Evolutionary conservation across 2,329 filamentous ascomycete species (phyloP).

Genomic region (Cercospora sp.): DNA sequence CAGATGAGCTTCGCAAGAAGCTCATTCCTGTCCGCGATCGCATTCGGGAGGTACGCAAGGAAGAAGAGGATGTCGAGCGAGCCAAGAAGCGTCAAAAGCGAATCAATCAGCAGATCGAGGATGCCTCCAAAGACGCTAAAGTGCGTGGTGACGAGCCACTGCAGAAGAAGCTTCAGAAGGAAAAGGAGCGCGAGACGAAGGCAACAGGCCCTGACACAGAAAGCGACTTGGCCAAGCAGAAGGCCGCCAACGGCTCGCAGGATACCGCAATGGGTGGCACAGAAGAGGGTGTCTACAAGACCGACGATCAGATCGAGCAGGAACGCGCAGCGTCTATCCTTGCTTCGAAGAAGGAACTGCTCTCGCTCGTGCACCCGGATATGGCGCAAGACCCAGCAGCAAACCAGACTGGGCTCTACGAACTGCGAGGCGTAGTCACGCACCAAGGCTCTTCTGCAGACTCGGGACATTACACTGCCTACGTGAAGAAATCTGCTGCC

Average conservation of each 20-base stretch:
- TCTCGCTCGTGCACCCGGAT: slow-evolving; percentile 71
- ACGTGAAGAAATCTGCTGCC: slow-evolving; percentile 89
- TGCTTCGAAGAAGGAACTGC: slow-evolving; percentile 83
- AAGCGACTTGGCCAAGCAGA: slow-evolving; percentile 52
- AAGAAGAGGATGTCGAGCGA: slow-evolving; percentile 89
- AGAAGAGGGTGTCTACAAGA: slow-evolving; percentile 80
- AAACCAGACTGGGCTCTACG: slow-evolving; percentile 93
- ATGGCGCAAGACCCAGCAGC: slow-evolving; percentile 75
- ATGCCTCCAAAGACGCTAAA: slow-evolving; percentile 42
- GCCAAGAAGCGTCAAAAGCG: slow-evolving; percentile 88
- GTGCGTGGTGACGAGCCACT: slow-evolving; percentile 63
- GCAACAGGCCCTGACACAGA: slow-evolving; percentile 39
- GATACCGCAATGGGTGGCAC: slow-evolving; percentile 74
- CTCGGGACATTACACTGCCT: slow-evolving; percentile 96
- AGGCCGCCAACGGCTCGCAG: slow-evolving; percentile 48
- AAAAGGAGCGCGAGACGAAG: slow-evolving; percentile 49
- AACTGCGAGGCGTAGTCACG: slow-evolving; percentile 89
- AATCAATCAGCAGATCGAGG: slow-evolving; percentile 57
- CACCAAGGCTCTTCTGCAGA: slow-evolving; percentile 96
- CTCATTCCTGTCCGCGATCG: slow-evolving; percentile 93
- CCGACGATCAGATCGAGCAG: slow-evolving; percentile 86
- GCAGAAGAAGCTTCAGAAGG: slow-evolving; percentile 83
- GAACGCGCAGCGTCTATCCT: slow-evolving; percentile 76
- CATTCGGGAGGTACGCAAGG: slow-evolving; percentile 91
- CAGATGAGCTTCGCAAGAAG: slow-evolving; percentile 78